Base-by-base conservation (phyloP, 1,284 basidiomycete species). In the Melampsora americana region DNA sequence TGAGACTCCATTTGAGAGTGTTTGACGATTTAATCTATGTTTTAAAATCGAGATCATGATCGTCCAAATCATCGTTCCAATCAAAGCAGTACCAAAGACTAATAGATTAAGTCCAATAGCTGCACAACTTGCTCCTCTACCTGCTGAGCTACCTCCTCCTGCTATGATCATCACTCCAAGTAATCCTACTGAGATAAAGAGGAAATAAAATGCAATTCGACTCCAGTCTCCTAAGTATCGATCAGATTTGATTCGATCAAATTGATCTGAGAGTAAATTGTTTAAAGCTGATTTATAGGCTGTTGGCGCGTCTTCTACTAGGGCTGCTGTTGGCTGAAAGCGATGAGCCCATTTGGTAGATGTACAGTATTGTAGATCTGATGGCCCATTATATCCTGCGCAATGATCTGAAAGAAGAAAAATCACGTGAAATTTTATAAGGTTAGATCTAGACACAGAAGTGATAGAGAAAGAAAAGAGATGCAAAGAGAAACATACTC, bases 11-110 rank as follows among this genome's bases (percentile, higher is more conserved):
- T 68, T 48, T 6, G 60, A 62, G 26, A 62, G 6, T 11, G 30
- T 53, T 53, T 53, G 50, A 14, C 16, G 5, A n/a, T 42, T 46
- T 23, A 68, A 61, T 61, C 66, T 64, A 61, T 68, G 73, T 30
- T 62, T 67, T 12, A 75, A 65, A 16, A 67, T 75, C 12, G 39
- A 53, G 20, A 65, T 39, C 16, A 75, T 62, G 20, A 53, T 65
- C 12, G 73, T 75, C 73, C 73, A 75, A 61, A 75, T 75, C 42
- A 75, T 26, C 6, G 66, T 62, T 32, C 73, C 73, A 39, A 75
- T 68, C 26, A 30, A 9, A 39, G 26, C 46, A 60, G n/a, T 50
- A 28, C 59, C 46, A 44, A 75, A 75, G n/a, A 56, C 73, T 2
- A 75, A 32, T 26, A 75, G 42, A 46, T 39, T 48, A 42, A 75